Percentiles rank a stretch among this genome's conserved stretches.
Evolutionary conservation across 1,284 basidiomycete species (phyloP).

Genomic region (Inonotus obliquus): DNA sequence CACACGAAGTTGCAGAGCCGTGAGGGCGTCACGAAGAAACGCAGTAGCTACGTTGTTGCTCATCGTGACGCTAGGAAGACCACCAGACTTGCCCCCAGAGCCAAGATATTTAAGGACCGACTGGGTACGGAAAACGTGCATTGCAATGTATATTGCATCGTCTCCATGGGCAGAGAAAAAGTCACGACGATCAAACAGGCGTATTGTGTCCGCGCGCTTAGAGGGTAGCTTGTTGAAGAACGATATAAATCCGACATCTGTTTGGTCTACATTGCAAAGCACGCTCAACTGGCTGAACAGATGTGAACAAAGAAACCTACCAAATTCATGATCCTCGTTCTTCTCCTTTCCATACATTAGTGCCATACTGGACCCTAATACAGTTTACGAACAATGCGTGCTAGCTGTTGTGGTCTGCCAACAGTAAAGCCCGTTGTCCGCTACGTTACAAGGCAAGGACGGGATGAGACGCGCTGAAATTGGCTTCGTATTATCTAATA

Average conservation of each 20-base stretch:
- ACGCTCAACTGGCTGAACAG: constrained; percentile 2
- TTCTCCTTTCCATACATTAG: constrained; percentile 72
- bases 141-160: constrained; percentile 86
- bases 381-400: background rate
- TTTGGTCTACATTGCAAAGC: constrained; percentile 35
- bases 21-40: constrained; percentile 88
- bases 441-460: too few species aligned
- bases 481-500: too few species aligned
- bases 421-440: background rate
- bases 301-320: constrained; percentile 25
- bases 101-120: constrained; percentile 84
- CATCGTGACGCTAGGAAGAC: constrained; percentile 77
- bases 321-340: constrained; percentile 43
- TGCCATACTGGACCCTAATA: constrained; percentile 34
- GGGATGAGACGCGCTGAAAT: too few species aligned
- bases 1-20: constrained; percentile 86
- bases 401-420: background rate
- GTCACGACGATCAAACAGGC: constrained; percentile 82
- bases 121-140: constrained; percentile 81
- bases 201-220: constrained; percentile 70
- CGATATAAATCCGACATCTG: constrained; percentile 71
- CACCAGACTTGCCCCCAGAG: constrained; percentile 45
- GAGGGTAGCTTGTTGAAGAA: constrained; percentile 67
- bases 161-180: constrained; percentile 88
- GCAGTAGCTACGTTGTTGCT: constrained; percentile 79